Evolutionary conservation across 2,329 filamentous ascomycete genomes (phyloP).

Genomic region (Tolypocladium pustulatum): DNA sequence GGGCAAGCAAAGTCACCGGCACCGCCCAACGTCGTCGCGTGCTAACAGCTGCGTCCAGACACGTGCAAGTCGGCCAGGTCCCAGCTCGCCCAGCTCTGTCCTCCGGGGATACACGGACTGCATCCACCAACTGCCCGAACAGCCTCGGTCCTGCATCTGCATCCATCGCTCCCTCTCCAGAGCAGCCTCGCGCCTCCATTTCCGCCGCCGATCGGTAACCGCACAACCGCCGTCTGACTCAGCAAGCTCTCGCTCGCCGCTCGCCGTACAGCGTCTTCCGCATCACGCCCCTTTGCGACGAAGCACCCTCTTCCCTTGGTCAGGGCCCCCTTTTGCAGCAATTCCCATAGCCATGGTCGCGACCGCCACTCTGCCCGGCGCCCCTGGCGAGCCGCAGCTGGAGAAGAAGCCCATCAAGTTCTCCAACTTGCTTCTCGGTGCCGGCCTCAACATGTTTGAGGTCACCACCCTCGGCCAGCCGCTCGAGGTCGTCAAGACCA

Average conservation of each 20-base stretch:
- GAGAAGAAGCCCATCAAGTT: constrained; percentile 99
- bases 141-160: constrained; percentile 4
- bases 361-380: constrained; percentile 42
- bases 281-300: constrained; percentile 46
- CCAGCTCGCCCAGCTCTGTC: neutral
- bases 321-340: constrained; percentile 64
- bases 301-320: constrained; percentile 95
- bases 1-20: neutral
- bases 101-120: constrained; percentile 1
- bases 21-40: neutral
- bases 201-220: constrained; percentile 1
- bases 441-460: constrained; percentile 94
- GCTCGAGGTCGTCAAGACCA: constrained; percentile 98
- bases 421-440: constrained; percentile 92
- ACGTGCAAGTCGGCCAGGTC: neutral
- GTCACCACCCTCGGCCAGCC: constrained; percentile 61
- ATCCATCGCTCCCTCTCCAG: constrained; percentile 4
- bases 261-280: constrained; percentile 12
- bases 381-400: constrained; percentile 41
- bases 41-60: neutral
- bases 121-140: constrained; percentile 1
- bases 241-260: constrained; percentile 1
- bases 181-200: constrained; percentile 1
- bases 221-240: neutral
- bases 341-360: constrained; percentile 51